Conservation (phyloP, 495 filamentous ascomycete genomes). For the Hypoxylon cercidicola region DNA sequence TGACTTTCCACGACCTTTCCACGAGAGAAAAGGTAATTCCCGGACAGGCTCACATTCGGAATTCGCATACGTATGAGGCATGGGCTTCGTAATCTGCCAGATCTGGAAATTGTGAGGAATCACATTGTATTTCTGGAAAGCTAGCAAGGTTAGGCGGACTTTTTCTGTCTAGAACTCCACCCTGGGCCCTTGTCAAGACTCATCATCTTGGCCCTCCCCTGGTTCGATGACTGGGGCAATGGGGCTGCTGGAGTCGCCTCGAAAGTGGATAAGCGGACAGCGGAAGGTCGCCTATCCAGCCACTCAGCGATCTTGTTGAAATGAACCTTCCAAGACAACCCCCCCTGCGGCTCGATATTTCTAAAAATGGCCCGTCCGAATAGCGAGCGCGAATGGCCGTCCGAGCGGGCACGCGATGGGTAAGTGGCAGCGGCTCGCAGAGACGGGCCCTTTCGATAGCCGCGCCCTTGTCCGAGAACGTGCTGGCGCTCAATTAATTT, state of each 20-base stretch:
- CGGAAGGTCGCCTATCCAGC: conserved; percentile 37
- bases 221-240: conserved; percentile 16
- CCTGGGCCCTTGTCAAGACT: background rate
- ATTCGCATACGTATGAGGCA: background rate
- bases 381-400: conserved; percentile 3
- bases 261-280: conserved; percentile 25
- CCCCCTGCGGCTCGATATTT: conserved; percentile 34
- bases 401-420: conserved; percentile 16
- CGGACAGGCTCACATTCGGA: background rate
- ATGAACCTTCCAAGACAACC: conserved; percentile 32
- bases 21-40: background rate
- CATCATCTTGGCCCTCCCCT: background rate
- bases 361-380: conserved; percentile 11
- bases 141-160: conserved; percentile 10
- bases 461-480: conserved; percentile 28
- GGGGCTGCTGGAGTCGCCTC: too few species aligned
- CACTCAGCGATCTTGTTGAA: conserved; percentile 29
- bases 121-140: conserved; percentile 13
- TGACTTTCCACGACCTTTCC: background rate
- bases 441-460: conserved; percentile 25
- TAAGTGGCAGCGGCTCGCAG: conserved; percentile 14
- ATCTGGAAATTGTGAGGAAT: conserved; percentile 23
- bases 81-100: background rate
- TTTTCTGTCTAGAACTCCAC: conserved; percentile 2
- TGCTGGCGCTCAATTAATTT: conserved; percentile 39